Evolutionary conservation across 2,329 filamentous ascomycete genomes (phyloP), one percentile per base, ranked within the genome.

Genomic region (Simplicillium aogashimaense): DNA sequence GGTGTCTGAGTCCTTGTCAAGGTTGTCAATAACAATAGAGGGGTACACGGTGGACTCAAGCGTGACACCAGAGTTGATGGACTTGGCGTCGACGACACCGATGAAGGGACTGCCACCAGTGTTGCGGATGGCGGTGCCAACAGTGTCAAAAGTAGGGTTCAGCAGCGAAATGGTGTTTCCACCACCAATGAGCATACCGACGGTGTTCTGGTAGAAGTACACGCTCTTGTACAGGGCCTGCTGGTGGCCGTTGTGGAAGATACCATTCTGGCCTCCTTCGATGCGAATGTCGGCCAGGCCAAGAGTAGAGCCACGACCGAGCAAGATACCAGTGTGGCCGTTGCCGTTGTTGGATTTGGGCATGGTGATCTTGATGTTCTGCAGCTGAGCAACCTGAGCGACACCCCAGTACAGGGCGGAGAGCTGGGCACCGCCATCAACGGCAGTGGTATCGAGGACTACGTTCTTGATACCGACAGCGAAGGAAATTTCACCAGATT

Each of bases 361-460:
- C 63, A 69, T 65, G 14, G 44, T 53, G 36, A 69, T 68, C 42
- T 56, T 61, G 43, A 68, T 49, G 40, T 69, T 68, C 35, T 65
- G 62, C 7, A 67, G 52, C 36, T 66, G 60, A 1, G 60, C 56
- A 13, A 43, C 63, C 43, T 68, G 64, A 2, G 64, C 65, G n/a
- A 69, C 64, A 9, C 63, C 60, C 65, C 65, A 69, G 34, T 52
- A 61, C 0, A 69, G 55, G 4, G 65, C 65, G 3, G 58, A 60
- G 35, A 67, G 66, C 2, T 43, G 44, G 9, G 51, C 55, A 37
- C 51, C 58, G 39, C 56, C 57, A 2, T 54, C 37, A 17, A 67
- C 57, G 20, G 45, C 50, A 1, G 63, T 64, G 1, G 64, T 67
- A 44, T 68, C 65, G 11, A 68, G 55, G 20, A 66, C 48, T 5